Percentiles rank a stretch among this genome's conserved stretches.
These are phyloP conservation scores for Tylopilus rubrobrunneus DNA, from an alignment of 768 basidiomycete species.

Conservation along the genomic window DNA sequence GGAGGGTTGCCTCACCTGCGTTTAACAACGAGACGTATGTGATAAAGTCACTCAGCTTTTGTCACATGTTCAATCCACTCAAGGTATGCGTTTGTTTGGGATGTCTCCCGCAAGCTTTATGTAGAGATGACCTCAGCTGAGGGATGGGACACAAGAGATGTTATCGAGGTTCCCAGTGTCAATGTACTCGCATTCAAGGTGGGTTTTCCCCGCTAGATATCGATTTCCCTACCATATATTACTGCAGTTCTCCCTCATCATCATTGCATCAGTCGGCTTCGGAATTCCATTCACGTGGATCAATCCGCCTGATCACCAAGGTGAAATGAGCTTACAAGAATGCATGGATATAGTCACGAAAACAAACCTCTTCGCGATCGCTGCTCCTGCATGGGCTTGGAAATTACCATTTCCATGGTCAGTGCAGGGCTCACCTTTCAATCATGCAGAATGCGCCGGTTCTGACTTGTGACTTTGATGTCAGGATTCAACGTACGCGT, in stretches of 20 bases:
- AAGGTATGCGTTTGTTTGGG: constrained; percentile 24
- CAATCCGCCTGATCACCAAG: constrained; percentile 10
- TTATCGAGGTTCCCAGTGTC: constrained; percentile 13
- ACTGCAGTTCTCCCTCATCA: constrained; percentile 18
- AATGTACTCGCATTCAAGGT: constrained; percentile 20
- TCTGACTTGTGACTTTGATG: neutral
- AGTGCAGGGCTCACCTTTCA: neutral
- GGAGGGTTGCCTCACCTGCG: constrained; percentile 19
- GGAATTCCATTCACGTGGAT: constrained; percentile 23
- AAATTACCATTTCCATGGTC: constrained; percentile 20
- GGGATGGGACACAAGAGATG: constrained; percentile 16
- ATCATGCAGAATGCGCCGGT: no score
- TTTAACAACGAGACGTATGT: constrained; percentile 25
- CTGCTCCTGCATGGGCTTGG: constrained; percentile 22
- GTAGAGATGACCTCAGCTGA: constrained; percentile 16
- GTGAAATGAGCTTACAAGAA: constrained; percentile 20
- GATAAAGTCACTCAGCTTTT: neutral
- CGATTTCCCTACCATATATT: neutral
- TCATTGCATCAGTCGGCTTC: constrained; percentile 24
- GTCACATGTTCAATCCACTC: neutral
- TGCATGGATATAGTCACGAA: constrained; percentile 15
- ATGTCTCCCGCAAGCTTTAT: constrained; percentile 15
- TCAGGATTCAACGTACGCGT: constrained; percentile 19
- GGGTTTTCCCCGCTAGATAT: neutral
- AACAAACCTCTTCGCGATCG: constrained; percentile 12